phyloP scores from a whole-genome alignment of 495 filamentous ascomycete genomes.

The Podospora pseudopauciseta region DNA sequence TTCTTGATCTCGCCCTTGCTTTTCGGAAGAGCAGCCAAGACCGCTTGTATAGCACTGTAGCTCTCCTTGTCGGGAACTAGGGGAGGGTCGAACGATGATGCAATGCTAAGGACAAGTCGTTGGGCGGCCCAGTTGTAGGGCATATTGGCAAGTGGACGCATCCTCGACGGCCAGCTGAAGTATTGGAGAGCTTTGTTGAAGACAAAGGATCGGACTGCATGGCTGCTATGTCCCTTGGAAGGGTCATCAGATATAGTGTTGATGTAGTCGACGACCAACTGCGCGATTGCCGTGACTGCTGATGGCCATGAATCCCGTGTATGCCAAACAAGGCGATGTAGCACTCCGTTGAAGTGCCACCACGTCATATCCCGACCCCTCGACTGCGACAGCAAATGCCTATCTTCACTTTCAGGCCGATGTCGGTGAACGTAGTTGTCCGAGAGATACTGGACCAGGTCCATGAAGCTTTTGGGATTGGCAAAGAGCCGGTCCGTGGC shows the following conservation, averaged over 20 bases:
- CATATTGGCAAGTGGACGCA: constrained; percentile 30
- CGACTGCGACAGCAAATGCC: background rate
- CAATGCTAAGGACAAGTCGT: constrained; percentile 36
- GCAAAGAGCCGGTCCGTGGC: constrained; percentile 31
- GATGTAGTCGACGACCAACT: constrained; percentile 36
- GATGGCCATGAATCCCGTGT: constrained; percentile 34
- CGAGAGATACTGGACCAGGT: constrained; percentile 33
- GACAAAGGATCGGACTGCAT: constrained; percentile 26
- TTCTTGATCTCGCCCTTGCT: constrained; percentile 34
- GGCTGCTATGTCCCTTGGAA: constrained; percentile 12
- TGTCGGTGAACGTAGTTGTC: constrained; percentile 29
- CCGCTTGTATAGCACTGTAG: constrained; percentile 39
- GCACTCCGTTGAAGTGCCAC: constrained; percentile 31
- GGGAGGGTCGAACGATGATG: constrained; percentile 32
- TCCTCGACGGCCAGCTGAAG: constrained; percentile 30
- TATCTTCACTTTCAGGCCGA: constrained; percentile 16
- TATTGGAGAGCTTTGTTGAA: constrained; percentile 37
- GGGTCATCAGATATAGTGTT: constrained; percentile 22
- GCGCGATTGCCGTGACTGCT: constrained; percentile 33
- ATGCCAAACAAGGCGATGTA: constrained; percentile 34
- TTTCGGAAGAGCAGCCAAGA: constrained; percentile 40
- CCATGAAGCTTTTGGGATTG: constrained; percentile 26
- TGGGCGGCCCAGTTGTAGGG: constrained; percentile 47
- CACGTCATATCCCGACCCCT: constrained; percentile 25
- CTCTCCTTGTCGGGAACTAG: constrained; percentile 36